Percentiles rank a stretch among this genome's conserved stretches.
phyloP scores from a whole-genome alignment of 1,139 yeast species.

The Saccharomyces pastorianus region DNA sequence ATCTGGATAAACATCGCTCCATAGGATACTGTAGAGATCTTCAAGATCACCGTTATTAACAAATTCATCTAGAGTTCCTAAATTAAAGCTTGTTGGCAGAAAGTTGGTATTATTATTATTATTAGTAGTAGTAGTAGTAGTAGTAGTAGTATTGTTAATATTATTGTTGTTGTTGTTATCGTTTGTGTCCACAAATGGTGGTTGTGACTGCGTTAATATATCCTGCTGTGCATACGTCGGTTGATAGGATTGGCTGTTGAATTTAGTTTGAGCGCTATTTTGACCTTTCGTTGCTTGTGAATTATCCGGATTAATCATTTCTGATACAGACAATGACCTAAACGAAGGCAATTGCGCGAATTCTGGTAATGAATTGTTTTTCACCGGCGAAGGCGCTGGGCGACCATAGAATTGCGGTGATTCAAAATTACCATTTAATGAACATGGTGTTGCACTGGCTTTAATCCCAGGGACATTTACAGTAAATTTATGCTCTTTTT shows the following conservation, averaged over 20 bases:
- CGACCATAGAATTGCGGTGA: neutral
- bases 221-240: too few relatives aligned
- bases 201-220: neutral
- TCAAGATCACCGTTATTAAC: constrained; percentile 25
- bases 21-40: constrained; percentile 24
- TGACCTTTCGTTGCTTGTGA: neutral
- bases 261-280: neutral
- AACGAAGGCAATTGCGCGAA: constrained; percentile 1
- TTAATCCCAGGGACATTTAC: neutral
- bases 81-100: constrained; percentile 14
- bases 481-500: neutral
- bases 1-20: constrained; percentile 27
- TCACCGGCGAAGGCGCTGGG: neutral
- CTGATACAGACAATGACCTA: neutral
- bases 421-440: neutral
- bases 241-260: neutral
- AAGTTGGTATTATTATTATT: neutral
- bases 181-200: neutral
- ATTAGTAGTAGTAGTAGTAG: neutral
- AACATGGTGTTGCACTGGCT: neutral
- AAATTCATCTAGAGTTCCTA: constrained; percentile 30
- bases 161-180: too few relatives aligned
- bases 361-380: neutral
- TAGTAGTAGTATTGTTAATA: neutral
- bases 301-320: neutral